Evolutionary conservation across 1,139 yeast genomes (phyloP).

Genomic region (Geotrichum klebahnii): DNA sequence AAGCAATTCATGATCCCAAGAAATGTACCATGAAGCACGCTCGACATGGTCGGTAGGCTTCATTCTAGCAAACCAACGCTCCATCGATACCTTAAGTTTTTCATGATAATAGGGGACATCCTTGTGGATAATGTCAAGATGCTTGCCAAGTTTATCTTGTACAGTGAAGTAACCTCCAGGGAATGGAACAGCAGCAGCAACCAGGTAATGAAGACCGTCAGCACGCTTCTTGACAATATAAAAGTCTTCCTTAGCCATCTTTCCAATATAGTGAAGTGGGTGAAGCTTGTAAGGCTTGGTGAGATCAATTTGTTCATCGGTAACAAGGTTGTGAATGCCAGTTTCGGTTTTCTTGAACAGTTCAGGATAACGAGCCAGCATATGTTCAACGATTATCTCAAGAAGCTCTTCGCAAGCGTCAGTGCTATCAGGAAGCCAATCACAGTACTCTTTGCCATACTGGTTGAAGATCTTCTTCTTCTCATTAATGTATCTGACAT

Average conservation of each 20-base stretch:
- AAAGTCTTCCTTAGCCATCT: conserved; percentile 71
- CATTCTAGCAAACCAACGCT: conserved; percentile 63
- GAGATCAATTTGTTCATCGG: conserved; percentile 59
- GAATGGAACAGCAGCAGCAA: conserved; percentile 73
- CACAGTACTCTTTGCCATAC: conserved; percentile 60
- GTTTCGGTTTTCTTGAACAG: conserved; percentile 53
- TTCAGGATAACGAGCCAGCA: conserved; percentile 59
- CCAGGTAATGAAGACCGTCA: conserved; percentile 60
- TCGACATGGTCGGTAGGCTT: conserved; percentile 60
- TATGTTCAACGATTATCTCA: conserved; percentile 58
- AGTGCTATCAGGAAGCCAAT: conserved; percentile 64
- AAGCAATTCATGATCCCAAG: conserved; percentile 64
- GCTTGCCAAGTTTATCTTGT: conserved; percentile 54
- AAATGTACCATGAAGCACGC: conserved; percentile 71
- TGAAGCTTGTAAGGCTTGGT: conserved; percentile 56
- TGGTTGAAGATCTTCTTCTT: conserved; percentile 54
- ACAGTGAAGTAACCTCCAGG: conserved; percentile 75
- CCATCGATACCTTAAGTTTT: conserved; percentile 67
- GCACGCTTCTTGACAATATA: conserved; percentile 52
- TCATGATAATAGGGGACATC: conserved; percentile 70
- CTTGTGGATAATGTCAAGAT: conserved; percentile 59
- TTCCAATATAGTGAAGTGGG: conserved; percentile 59
- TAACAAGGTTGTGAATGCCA: conserved; percentile 56
- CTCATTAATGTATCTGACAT: conserved; percentile 60
- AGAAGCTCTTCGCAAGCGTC: conserved; percentile 61